phyloP scores from a whole-genome alignment of 306 rosid genomes.

The Luffa acutangula region DNA sequence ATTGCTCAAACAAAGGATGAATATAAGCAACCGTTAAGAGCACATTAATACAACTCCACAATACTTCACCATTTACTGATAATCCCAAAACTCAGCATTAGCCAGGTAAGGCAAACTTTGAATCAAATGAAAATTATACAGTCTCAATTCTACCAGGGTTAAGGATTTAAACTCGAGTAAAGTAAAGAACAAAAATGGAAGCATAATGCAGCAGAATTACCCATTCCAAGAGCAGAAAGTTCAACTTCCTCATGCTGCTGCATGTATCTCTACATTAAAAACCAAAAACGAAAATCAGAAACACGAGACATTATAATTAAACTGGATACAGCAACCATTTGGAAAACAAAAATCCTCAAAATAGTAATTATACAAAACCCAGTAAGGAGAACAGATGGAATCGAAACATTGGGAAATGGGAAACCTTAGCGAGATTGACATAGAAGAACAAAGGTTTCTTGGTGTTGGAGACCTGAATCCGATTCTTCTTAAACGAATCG shows the following conservation, averaged over 20 bases:
- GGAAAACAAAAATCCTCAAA: neutral
- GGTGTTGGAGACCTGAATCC: conserved; percentile 41
- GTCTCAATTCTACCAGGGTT: neutral
- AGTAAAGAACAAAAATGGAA: neutral
- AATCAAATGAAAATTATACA: neutral
- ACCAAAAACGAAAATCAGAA: neutral
- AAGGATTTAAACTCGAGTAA: neutral
- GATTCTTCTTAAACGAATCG: conserved; percentile 28
- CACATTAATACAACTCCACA: neutral
- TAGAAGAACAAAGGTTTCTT: conserved; percentile 41
- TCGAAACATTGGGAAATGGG: neutral
- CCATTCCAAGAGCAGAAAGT: conserved; percentile 45
- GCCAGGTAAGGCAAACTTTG: neutral
- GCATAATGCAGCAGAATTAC: conserved; percentile 14
- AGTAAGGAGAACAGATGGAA: neutral
- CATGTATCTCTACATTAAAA: conserved; percentile 31
- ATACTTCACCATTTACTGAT: neutral
- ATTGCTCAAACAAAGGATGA: neutral
- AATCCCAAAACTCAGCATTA: neutral
- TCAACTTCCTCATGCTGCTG: conserved; percentile 38
- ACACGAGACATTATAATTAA: neutral
- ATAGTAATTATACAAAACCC: neutral
- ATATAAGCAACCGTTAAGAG: neutral
- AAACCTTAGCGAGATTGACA: conserved; percentile 37
- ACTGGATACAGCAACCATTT: neutral